Conservation (phyloP, 306 rosid genomes). For the Prosopis cineraria region DNA sequence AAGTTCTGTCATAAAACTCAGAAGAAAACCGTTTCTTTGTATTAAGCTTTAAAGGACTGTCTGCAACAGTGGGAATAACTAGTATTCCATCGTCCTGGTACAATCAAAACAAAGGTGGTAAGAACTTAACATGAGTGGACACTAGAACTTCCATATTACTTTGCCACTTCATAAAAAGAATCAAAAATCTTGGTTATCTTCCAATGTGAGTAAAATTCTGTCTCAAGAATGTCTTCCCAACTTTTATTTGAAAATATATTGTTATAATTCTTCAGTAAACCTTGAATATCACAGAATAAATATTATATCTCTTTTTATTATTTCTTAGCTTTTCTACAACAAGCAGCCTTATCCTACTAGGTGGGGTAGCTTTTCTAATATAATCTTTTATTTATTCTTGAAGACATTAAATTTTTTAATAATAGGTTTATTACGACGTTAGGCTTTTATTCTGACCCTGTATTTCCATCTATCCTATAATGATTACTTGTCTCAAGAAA, state of each 20-base stretch:
- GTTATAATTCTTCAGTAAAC: not conserved
- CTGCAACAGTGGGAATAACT: slow-evolving; percentile 58
- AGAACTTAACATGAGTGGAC: not conserved
- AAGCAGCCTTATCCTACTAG: too few species aligned
- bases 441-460: too few species aligned
- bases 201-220: slow-evolving; percentile 3
- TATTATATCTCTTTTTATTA: not conserved
- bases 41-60: slow-evolving; percentile 49
- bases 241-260: not conserved
- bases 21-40: slow-evolving; percentile 43
- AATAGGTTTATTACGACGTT: too few species aligned
- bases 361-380: too few species aligned
- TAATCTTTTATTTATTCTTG: too few species aligned
- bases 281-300: not conserved
- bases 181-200: slow-evolving; percentile 9
- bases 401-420: too few species aligned
- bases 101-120: slow-evolving; percentile 26
- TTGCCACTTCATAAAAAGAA: slow-evolving; percentile 19
- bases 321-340: too few species aligned
- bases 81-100: slow-evolving; percentile 60
- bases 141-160: slow-evolving; percentile 21
- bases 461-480: too few species aligned
- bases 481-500: slow-evolving; percentile 3
- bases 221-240: not conserved
- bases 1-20: slow-evolving; percentile 49